A percentile compares a stretch with the other conserved stretches of the same genome.
Conservation (phyloP, 108 stramenopile species). For the Cyclotella kingstonii region DNA sequence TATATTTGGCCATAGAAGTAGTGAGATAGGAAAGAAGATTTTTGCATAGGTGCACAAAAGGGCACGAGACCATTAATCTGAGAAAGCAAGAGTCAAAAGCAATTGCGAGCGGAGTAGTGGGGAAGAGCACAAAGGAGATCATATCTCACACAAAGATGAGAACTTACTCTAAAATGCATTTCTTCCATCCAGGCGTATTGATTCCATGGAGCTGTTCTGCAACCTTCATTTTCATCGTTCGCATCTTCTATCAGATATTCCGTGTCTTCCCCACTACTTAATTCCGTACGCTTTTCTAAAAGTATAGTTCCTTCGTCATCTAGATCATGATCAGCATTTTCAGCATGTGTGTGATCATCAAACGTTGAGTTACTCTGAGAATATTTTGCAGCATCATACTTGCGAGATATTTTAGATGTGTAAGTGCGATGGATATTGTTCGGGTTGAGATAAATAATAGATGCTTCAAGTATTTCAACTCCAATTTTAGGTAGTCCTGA, state of each 20-base stretch:
- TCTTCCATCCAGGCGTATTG: slow-evolving; percentile 91
- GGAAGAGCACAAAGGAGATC: background rate
- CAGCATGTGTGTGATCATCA: background rate
- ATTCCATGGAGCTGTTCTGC: slow-evolving; percentile 80
- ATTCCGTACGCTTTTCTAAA: slow-evolving; percentile 1
- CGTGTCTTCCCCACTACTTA: background rate
- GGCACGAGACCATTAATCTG: slow-evolving; percentile 62
- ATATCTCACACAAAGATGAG: too few relatives aligned
- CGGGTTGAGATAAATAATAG: slow-evolving; percentile 64
- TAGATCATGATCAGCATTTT: background rate
- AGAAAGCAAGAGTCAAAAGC: background rate
- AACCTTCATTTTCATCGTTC: slow-evolving; percentile 32
- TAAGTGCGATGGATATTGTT: slow-evolving; percentile 72
- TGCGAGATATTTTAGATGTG: slow-evolving; percentile 48
- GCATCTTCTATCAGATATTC: slow-evolving; percentile 8
- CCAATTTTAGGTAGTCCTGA: slow-evolving; percentile 38
- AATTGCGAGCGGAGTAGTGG: background rate
- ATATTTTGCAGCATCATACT: slow-evolving; percentile 66
- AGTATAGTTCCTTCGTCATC: background rate
- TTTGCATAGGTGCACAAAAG: slow-evolving; percentile 61
- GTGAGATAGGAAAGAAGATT: slow-evolving; percentile 43
- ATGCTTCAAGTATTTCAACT: slow-evolving; percentile 74
- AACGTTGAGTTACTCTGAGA: background rate
- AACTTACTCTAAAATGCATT: slow-evolving; percentile 55
- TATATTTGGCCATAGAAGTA: slow-evolving; percentile 55